phyloP scores from a whole-genome alignment of 2,329 filamentous ascomycete species.

The Orbilia brochopaga region DNA sequence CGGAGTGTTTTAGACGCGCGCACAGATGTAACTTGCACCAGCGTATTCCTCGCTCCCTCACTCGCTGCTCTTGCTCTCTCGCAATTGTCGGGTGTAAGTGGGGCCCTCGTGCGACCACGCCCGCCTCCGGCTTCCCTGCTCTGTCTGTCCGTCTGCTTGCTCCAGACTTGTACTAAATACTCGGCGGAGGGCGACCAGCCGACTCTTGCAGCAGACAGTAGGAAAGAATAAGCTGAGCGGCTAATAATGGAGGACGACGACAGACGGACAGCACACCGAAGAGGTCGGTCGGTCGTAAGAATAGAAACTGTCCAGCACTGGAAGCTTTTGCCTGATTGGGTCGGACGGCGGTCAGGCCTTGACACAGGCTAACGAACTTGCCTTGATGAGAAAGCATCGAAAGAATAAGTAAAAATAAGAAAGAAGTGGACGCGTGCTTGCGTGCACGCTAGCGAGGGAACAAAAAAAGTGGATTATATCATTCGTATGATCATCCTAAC shows the following conservation, averaged over 20 bases:
- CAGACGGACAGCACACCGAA: constrained; percentile 9
- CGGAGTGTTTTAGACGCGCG: constrained; percentile 49
- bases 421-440: constrained; percentile 16
- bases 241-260: constrained; percentile 37
- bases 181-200: constrained; percentile 16
- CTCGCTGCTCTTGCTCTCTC: constrained; percentile 13
- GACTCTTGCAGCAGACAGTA: constrained; percentile 22
- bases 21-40: constrained; percentile 48
- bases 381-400: too few relatives aligned
- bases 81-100: constrained; percentile 40
- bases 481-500: constrained; percentile 33
- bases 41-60: neutral
- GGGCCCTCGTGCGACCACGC: constrained; percentile 37
- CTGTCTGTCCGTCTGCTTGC: neutral
- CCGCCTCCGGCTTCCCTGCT: constrained; percentile 43
- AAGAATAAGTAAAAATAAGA: neutral
- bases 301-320: constrained; percentile 48
- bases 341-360: neutral
- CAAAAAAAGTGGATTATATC: neutral
- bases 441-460: neutral
- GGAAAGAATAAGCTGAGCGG: constrained; percentile 49
- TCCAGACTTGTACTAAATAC: too few relatives aligned
- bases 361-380: neutral
- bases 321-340: constrained; percentile 49
- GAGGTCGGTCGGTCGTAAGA: constrained; percentile 14